Evolutionary conservation across 495 filamentous ascomycete species (phyloP).

Genomic region (Wilcoxina mikolae): DNA sequence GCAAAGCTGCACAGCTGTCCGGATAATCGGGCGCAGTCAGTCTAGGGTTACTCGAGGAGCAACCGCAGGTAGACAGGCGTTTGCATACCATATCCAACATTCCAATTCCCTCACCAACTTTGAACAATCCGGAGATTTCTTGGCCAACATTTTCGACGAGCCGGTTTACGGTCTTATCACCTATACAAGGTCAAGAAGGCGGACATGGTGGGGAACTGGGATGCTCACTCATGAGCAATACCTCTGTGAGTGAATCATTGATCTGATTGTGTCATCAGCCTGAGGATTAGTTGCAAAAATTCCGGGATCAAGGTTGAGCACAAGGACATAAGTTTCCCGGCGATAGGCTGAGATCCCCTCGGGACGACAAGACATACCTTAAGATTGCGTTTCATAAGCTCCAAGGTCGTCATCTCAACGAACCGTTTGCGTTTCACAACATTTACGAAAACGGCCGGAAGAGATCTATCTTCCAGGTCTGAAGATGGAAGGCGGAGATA

Average conservation of each 20-base stretch:
- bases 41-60: neutral
- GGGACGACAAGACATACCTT: slow-evolving; percentile 12
- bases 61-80: slow-evolving; percentile 1
- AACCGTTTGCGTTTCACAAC: slow-evolving; percentile 51
- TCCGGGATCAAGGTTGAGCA: neutral
- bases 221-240: slow-evolving; percentile 31
- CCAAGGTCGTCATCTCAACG: slow-evolving; percentile 74
- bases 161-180: slow-evolving; percentile 50
- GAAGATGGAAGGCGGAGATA: slow-evolving; percentile 53
- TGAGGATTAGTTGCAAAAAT: neutral
- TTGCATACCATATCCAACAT: slow-evolving; percentile 66
- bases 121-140: slow-evolving; percentile 57
- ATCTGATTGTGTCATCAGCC: slow-evolving; percentile 39
- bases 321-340: neutral
- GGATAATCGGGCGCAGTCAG: slow-evolving; percentile 22
- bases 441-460: slow-evolving; percentile 69
- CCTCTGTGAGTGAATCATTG: slow-evolving; percentile 63
- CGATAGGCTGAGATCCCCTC: neutral
- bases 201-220: neutral
- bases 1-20: slow-evolving; percentile 48
- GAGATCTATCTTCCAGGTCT: slow-evolving; percentile 45
- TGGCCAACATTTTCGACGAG: slow-evolving; percentile 52
- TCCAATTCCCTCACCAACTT: slow-evolving; percentile 71
- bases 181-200: slow-evolving; percentile 38
- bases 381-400: slow-evolving; percentile 49